Conservation (phyloP, 371 early-diverging fungal genomes). For the Mortierella sp. region DNA sequence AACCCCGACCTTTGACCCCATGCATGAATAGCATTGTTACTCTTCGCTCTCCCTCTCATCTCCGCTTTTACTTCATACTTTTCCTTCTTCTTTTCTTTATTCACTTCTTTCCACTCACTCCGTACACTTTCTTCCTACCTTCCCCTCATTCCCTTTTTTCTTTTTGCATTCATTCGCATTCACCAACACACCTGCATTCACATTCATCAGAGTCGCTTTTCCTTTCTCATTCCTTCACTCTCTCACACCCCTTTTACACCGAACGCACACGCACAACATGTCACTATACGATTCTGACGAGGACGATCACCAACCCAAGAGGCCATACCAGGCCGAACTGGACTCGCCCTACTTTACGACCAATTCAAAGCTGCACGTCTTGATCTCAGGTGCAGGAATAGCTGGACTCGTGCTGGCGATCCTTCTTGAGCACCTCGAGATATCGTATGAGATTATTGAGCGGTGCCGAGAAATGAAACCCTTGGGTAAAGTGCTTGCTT, state of each 20-base stretch:
- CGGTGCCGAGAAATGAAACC: constrained; percentile 13
- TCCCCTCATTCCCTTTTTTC: not conserved
- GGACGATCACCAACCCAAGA: not conserved
- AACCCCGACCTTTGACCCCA: not conserved
- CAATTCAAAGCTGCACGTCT: not conserved
- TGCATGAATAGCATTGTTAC: not conserved
- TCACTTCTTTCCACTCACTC: not conserved
- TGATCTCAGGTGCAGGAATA: constrained; percentile 13
- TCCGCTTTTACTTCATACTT: not conserved
- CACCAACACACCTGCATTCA: not conserved
- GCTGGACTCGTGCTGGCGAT: constrained; percentile 64
- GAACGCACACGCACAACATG: not conserved
- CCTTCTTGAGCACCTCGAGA: constrained; percentile 84
- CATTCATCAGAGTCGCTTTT: not conserved
- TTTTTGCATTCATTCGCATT: not conserved
- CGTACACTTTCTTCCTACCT: not conserved
- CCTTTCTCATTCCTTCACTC: not conserved
- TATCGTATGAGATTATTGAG: constrained; percentile 65
- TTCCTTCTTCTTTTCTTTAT: not conserved
- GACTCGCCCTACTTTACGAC: constrained; percentile 8
- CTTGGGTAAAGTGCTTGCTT: not conserved
- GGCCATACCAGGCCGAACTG: not conserved
- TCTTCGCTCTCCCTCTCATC: not conserved
- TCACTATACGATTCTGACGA: not conserved
- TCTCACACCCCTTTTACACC: not conserved